A percentile compares a stretch with the other conserved stretches of the same genome.
These are phyloP conservation scores for Gaertneriomyces semiglobifer DNA, from an alignment of 192 early-diverging fungal species.

Conservation along the genomic window DNA sequence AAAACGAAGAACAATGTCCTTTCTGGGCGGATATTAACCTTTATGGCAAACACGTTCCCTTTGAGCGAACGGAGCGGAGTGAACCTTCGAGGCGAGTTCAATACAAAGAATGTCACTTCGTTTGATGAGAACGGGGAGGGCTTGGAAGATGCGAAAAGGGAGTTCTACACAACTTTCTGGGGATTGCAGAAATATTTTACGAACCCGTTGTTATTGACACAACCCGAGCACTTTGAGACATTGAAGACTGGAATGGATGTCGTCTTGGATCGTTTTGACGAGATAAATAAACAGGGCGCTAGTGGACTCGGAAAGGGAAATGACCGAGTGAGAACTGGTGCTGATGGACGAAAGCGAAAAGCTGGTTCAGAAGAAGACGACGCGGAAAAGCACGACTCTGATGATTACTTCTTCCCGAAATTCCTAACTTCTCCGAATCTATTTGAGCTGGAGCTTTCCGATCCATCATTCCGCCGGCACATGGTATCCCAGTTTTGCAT, in stretches of 20 bases:
- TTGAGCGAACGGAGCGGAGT: conserved; percentile 86
- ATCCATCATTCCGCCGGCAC: conserved; percentile 79
- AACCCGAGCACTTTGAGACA: conserved; percentile 31
- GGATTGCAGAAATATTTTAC: conserved; percentile 70
- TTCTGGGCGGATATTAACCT: conserved; percentile 84
- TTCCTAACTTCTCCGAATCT: conserved; percentile 70
- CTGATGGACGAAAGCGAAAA: conserved; percentile 33
- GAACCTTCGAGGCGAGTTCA: conserved; percentile 86
- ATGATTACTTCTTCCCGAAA: conserved; percentile 64
- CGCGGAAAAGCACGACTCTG: neutral
- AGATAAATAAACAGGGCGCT: conserved; percentile 19
- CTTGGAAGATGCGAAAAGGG: conserved; percentile 39
- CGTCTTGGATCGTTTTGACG: conserved; percentile 39
- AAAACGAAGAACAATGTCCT: conserved; percentile 75
- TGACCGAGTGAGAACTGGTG: neutral
- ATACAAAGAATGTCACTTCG: conserved; percentile 60
- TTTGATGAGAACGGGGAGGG: conserved; percentile 29
- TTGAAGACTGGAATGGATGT: conserved; percentile 39
- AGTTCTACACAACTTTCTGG: conserved; percentile 66
- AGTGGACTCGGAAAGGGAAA: too few species aligned
- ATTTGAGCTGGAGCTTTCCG: conserved; percentile 71
- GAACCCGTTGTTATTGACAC: conserved; percentile 57
- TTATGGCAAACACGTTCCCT: conserved; percentile 80
- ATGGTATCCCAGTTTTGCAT: conserved; percentile 85
- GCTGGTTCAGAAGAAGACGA: conserved; percentile 10